Evolutionary conservation across 2,329 filamentous ascomycete species (phyloP).

Genomic region (Claviceps spartinae): DNA sequence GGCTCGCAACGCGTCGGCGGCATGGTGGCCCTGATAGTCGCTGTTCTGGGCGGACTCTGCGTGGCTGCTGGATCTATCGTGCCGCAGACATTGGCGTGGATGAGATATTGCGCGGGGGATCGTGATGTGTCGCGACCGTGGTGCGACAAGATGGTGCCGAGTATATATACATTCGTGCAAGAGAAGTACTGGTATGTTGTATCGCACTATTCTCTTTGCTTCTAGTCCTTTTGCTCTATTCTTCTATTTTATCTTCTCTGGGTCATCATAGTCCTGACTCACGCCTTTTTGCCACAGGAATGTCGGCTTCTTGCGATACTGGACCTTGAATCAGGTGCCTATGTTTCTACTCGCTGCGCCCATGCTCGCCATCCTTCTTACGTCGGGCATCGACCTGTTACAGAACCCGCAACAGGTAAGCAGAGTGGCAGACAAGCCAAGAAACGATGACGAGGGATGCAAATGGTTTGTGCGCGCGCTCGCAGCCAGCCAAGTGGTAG

Average conservation of each 20-base stretch:
- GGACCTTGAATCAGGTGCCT: constrained; percentile 74
- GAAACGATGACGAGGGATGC: constrained; percentile 2
- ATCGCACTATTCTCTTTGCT: neutral
- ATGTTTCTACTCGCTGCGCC: constrained; percentile 76
- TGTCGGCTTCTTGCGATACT: constrained; percentile 77
- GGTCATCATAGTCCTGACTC: neutral
- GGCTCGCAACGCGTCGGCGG: constrained; percentile 19
- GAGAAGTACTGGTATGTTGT: constrained; percentile 66
- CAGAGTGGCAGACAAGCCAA: neutral
- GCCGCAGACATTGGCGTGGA: constrained; percentile 67
- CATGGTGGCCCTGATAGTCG: constrained; percentile 39
- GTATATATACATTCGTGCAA: constrained; percentile 87
- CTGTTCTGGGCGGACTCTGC: constrained; percentile 52
- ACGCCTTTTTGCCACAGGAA: constrained; percentile 43
- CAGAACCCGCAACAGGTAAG: constrained; percentile 9
- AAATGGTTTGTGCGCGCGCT: constrained; percentile 37
- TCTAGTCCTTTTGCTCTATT: neutral
- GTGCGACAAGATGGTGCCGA: constrained; percentile 63
- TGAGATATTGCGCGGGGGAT: constrained; percentile 45
- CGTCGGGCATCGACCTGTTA: constrained; percentile 39
- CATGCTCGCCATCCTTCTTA: constrained; percentile 49
- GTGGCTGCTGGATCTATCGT: constrained; percentile 53
- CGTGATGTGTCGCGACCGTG: constrained; percentile 44
- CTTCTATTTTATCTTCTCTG: neutral
- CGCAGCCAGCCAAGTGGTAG: constrained; percentile 57